These are phyloP conservation scores for Tulasnella sp. DNA, from an alignment of 768 basidiomycete genomes.

Conservation along the genomic window DNA sequence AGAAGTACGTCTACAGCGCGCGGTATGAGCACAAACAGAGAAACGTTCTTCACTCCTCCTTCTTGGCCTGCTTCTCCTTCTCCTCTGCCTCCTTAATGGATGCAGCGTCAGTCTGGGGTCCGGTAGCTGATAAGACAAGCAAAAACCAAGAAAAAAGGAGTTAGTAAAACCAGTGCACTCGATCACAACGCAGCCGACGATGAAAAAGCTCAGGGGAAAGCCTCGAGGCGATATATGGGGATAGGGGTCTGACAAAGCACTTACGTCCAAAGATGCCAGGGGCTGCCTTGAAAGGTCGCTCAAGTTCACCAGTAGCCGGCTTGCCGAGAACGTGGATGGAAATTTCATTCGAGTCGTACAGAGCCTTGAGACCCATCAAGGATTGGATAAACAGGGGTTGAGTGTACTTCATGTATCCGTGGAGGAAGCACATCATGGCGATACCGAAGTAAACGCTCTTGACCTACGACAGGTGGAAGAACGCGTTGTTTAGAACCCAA, in stretches of 20 bases:
- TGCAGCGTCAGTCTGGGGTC: conserved; percentile 81
- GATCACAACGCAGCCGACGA: background rate
- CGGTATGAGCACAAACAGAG: conserved; percentile 3
- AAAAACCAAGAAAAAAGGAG: conserved; percentile 6
- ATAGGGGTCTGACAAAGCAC: conserved; percentile 30
- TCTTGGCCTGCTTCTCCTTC: conserved; percentile 84
- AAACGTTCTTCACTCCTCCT: conserved; percentile 56
- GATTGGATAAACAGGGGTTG: conserved; percentile 94
- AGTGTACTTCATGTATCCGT: conserved; percentile 91
- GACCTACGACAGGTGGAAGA: conserved; percentile 35
- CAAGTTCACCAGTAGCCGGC: conserved; percentile 76
- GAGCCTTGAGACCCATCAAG: conserved; percentile 88
- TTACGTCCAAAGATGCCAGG: conserved; percentile 68
- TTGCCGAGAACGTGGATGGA: conserved; percentile 77
- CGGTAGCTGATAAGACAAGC: conserved; percentile 43
- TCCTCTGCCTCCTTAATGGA: conserved; percentile 87
- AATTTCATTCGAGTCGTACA: conserved; percentile 82
- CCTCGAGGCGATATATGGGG: background rate
- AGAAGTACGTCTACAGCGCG: background rate
- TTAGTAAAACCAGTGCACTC: background rate
- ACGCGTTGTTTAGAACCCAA: background rate
- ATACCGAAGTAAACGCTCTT: conserved; percentile 58
- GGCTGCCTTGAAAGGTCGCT: conserved; percentile 79
- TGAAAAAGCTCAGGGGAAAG: background rate
- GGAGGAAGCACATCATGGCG: conserved; percentile 89